phyloP scores from a whole-genome alignment of 306 rosid genomes.

The Fragaria nilgerrensis region DNA sequence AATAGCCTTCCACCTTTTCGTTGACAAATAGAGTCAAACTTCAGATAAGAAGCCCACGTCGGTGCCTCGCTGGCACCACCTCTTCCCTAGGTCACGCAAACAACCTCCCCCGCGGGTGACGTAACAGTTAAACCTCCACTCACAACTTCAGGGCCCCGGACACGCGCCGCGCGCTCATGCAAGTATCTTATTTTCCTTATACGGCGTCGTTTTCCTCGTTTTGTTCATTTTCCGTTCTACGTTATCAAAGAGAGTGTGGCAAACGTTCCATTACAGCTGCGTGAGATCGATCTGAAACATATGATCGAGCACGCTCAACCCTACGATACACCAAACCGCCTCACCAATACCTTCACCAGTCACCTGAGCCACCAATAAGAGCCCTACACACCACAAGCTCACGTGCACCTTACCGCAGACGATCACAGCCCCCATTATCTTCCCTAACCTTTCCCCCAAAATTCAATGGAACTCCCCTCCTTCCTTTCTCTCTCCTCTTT shows the following conservation, averaged over 20 bases:
- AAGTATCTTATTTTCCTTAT: not conserved
- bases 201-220: slow-evolving; percentile 19
- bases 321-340: not conserved
- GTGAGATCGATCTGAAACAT: slow-evolving; percentile 24
- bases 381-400: not conserved
- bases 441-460: slow-evolving; percentile 13
- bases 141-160: not conserved
- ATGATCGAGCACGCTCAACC: slow-evolving; percentile 12
- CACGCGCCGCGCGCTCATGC: not conserved
- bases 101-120: not conserved
- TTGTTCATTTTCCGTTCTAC: not conserved
- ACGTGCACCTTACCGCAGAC: slow-evolving; percentile 18
- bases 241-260: slow-evolving; percentile 13
- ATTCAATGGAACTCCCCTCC: slow-evolving; percentile 5
- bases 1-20: not conserved
- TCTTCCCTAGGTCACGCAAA: not conserved
- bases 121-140: not conserved
- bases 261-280: slow-evolving; percentile 33
- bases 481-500: not conserved
- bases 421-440: slow-evolving; percentile 4
- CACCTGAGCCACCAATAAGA: not conserved
- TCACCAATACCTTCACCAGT: not conserved
- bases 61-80: slow-evolving; percentile 2
- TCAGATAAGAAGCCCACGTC: not conserved
- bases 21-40: not conserved